Evolutionary conservation across 1,284 basidiomycete genomes (phyloP).

Genomic region (Rhodotorula sp.): DNA sequence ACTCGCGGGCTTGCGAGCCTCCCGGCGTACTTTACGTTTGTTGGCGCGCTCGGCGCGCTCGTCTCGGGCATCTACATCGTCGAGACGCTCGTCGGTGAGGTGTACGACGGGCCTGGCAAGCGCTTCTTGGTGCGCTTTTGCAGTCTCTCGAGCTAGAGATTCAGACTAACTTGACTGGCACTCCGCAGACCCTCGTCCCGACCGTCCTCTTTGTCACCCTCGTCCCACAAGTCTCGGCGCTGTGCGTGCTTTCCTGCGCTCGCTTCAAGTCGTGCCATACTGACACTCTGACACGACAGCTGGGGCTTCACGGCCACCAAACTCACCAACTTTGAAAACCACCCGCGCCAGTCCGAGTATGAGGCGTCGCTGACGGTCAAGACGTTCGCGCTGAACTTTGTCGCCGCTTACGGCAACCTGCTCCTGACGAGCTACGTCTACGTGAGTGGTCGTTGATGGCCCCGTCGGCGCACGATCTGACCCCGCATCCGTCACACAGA

Average conservation of each 20-base stretch:
- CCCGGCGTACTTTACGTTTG: slow-evolving; percentile 77
- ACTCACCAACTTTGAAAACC: slow-evolving; percentile 89
- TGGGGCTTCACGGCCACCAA: slow-evolving; percentile 70
- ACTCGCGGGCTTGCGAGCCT: slow-evolving; percentile 60
- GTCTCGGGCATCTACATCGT: slow-evolving; percentile 51
- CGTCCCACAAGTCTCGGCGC: slow-evolving; percentile 77
- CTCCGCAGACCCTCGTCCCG: slow-evolving; percentile 68
- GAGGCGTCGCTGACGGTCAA: slow-evolving; percentile 83
- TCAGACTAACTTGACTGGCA: too few relatives aligned
- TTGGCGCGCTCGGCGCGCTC: slow-evolving; percentile 63
- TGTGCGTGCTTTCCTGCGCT: slow-evolving; percentile 12
- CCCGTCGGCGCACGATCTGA: neutral
- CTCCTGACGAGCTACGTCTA: slow-evolving; percentile 76
- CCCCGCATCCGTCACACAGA: slow-evolving; percentile 46
- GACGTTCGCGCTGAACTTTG: slow-evolving; percentile 81
- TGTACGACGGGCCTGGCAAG: slow-evolving; percentile 84
- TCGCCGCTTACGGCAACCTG: slow-evolving; percentile 73
- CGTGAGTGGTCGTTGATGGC: slow-evolving; percentile 40
- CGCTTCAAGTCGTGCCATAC: too few relatives aligned
- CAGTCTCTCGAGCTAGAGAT: neutral
- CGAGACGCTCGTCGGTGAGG: slow-evolving; percentile 50
- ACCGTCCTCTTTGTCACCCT: slow-evolving; percentile 79
- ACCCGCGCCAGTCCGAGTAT: slow-evolving; percentile 58
- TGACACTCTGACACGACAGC: slow-evolving; percentile 46
- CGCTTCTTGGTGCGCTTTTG: slow-evolving; percentile 65